Evolutionary conservation across 1,284 basidiomycete species (phyloP), one percentile per base, ranked within the genome.

Genomic region (Sporisorium scitamineum): DNA sequence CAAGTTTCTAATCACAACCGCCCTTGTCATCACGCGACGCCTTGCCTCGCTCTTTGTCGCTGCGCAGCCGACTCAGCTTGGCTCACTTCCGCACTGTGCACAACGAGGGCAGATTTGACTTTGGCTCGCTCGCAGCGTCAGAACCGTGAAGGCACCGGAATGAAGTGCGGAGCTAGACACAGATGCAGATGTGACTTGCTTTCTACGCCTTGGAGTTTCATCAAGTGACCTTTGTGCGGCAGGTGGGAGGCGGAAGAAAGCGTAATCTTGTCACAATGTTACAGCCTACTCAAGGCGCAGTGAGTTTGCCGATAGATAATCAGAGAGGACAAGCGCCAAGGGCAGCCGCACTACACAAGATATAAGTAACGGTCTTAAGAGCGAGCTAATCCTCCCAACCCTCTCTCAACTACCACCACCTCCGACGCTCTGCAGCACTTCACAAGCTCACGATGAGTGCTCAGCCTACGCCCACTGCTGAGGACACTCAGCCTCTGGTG

Each of bases 11-110:
- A 32, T 39, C 26, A 32, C 57, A 54, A 45, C 54, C 42, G 24
- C 27, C 37, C 29, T 70, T 66, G 69, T 71, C 69, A 71, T 62
- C 69, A 71, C 63, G 69, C 69, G 63, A 62, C 69, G 69, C 69
- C 27, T 41, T 55, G 45, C 4, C 29, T 31, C 7, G 16, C n/a
- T 16, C 24, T 6, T 31, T 42, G 27, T 44, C 18, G 24, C 26
- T 41, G 52, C 52, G 52, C 52, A 41, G 22, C 42, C 52, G 52
- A 53, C 52, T 53, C 52, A 41, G 24, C 50, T 27, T 52, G 31
- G 39, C 1, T 18, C 18, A 18, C 37, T 39, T 39, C 37, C 37
- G 34, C 37, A 18, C 37, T n/a, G n/a, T n/a, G n/a, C n/a, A n/a
- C n/a, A n/a, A n/a, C n/a, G n/a, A n/a, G n/a, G n/a, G n/a, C n/a